Conservation (phyloP, 345 rosid genomes). For the Linum usitatissimum region DNA sequence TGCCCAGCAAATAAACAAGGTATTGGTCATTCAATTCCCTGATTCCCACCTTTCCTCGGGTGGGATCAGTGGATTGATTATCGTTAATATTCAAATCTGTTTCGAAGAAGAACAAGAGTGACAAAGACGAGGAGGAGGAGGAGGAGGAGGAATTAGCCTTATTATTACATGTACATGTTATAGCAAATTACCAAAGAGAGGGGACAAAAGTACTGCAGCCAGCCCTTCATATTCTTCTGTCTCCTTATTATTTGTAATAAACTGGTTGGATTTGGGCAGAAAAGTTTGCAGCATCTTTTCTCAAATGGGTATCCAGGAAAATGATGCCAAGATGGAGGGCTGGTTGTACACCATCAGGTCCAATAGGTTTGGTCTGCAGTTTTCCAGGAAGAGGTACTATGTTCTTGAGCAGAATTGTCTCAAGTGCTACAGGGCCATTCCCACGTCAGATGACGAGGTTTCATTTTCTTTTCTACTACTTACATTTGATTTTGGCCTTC, state of each 20-base stretch:
- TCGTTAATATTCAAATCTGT: neutral
- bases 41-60: conserved; percentile 31
- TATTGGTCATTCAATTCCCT: conserved; percentile 39
- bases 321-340: conserved; percentile 67
- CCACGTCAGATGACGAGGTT: conserved; percentile 54
- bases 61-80: conserved; percentile 59
- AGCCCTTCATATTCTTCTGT: neutral
- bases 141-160: too few relatives aligned
- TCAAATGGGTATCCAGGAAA: conserved; percentile 25
- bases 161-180: neutral
- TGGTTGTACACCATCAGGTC: conserved; percentile 75
- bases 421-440: conserved; percentile 48
- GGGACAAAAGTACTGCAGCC: neutral
- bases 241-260: neutral
- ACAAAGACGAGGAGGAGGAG: neutral
- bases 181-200: neutral
- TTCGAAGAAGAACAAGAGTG: neutral
- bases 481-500: neutral
- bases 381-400: conserved; percentile 70
- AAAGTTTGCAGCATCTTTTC: conserved; percentile 1
- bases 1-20: neutral
- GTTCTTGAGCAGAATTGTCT: conserved; percentile 51
- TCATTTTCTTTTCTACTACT: neutral
- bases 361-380: conserved; percentile 65
- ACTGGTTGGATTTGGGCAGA: neutral